These are phyloP conservation scores for Cyclocybe cylindracea DNA, from an alignment of 768 basidiomycete genomes.

Conservation along the genomic window DNA sequence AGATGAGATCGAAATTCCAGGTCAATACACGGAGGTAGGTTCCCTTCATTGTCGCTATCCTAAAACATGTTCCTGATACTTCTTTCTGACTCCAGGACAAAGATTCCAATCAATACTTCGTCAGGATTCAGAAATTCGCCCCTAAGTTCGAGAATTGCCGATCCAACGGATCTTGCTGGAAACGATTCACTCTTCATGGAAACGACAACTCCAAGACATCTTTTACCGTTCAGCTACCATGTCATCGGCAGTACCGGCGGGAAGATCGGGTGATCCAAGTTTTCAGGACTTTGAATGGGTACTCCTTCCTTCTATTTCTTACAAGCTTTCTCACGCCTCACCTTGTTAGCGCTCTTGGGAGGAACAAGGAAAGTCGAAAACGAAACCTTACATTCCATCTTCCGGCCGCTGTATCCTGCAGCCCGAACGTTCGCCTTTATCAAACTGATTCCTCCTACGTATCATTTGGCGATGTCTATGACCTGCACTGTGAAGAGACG, in stretches of 20 bases:
- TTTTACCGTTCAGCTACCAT: conserved; percentile 90
- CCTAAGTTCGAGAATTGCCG: conserved; percentile 90
- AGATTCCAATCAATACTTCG: conserved; percentile 89
- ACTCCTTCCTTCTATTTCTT: conserved; percentile 16
- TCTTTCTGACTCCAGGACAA: conserved; percentile 65
- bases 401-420: conserved; percentile 83
- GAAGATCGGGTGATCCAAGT: conserved; percentile 93
- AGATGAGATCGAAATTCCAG: conserved; percentile 98
- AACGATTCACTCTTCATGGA: conserved; percentile 88
- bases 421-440: conserved; percentile 79
- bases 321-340: background rate
- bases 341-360: conserved; percentile 64
- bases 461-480: conserved; percentile 91
- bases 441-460: conserved; percentile 93
- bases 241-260: conserved; percentile 80
- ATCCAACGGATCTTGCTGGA: conserved; percentile 83
- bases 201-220: conserved; percentile 87
- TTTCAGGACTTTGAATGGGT: conserved; percentile 95
- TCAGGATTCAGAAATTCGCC: conserved; percentile 87
- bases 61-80: background rate
- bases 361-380: conserved; percentile 92
- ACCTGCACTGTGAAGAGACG: conserved; percentile 76
- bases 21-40: conserved; percentile 93
- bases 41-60: background rate
- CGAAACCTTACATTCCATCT: conserved; percentile 91